Evolutionary conservation across 1,284 basidiomycete genomes (phyloP), one percentile per base, ranked within the genome.

Genomic region (Pyrrhoderma noxium): DNA sequence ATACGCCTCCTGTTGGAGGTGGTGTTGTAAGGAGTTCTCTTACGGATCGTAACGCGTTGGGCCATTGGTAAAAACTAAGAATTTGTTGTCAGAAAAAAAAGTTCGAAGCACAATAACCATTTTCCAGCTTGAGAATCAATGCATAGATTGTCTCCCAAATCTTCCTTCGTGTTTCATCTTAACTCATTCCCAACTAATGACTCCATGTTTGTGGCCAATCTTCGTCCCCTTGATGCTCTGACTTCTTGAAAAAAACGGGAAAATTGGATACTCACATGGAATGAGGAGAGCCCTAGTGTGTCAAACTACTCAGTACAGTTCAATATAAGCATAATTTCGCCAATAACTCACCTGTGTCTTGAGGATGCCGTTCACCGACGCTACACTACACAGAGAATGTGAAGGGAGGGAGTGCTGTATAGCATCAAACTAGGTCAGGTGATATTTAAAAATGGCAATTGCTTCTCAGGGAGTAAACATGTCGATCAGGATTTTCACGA

Each of bases 31-130:
- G 94, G 87, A 64, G 89, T 89, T 69, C 95, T 91, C 76, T 95
- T 99, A 77, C 96, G 91, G 76, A 99, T 90, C 64, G 94, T 97
- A 66, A 99, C 94, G 70, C 95, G 93, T 85, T 97, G 92, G 74
- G 92, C 93, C 94, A 98, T 96, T 31, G 78, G 69, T 54, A 67
- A 57, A 57, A 52, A 52, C 59, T 62, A 52, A 47, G 41, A 44
- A 38, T 34, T 18, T 18, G 7, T 25, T 41, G 34, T 45, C 14
- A 44, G 40, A 9, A 2, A 19, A 34, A 3, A 11, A 16, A 8
- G 16, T n/a, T n/a, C 27, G 27, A 31, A 5, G 27, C 11, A 5
- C 27, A 31, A 31, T 5, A 31, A 11, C 27, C 7, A 5, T n/a
- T n/a, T n/a, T n/a, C n/a, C n/a, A n/a, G n/a, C n/a, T n/a, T n/a